Percentiles rank a stretch among this genome's conserved stretches.
Conservation (phyloP, 129 eudicot genomes). For the Tagetes patula region DNA sequence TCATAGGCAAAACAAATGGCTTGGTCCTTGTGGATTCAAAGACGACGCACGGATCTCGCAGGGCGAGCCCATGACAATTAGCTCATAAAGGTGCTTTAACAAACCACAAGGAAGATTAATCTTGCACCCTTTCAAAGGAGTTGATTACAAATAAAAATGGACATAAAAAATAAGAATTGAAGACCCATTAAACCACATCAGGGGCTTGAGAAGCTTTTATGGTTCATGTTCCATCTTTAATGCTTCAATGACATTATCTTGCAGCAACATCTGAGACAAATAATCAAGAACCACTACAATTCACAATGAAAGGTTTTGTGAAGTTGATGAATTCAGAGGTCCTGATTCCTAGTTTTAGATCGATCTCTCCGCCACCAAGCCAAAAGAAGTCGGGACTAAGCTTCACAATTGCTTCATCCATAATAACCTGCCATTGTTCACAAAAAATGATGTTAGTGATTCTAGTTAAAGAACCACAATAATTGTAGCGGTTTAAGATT, state of each 20-base stretch:
- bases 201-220: constrained; percentile 2
- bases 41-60: neutral
- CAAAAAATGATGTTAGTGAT: neutral
- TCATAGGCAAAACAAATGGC: neutral
- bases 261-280: neutral
- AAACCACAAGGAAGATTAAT: constrained; percentile 9
- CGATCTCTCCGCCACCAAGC: constrained; percentile 93
- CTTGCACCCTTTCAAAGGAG: constrained; percentile 9
- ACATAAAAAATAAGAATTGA: neutral
- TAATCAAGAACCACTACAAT: constrained; percentile 56
- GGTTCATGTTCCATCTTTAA: neutral
- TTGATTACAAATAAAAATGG: constrained; percentile 19
- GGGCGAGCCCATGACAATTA: neutral
- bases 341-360: constrained; percentile 67
- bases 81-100: neutral
- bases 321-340: constrained; percentile 60
- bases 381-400: constrained; percentile 85
- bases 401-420: constrained; percentile 94
- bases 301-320: constrained; percentile 61
- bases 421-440: constrained; percentile 60
- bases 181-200: neutral
- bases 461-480: neutral
- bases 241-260: neutral
- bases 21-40: neutral
- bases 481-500: constrained; percentile 2